Evolutionary conservation across 441 rosid species (phyloP), one percentile per base, ranked within the genome.

Genomic region (Geranium incanum): DNA sequence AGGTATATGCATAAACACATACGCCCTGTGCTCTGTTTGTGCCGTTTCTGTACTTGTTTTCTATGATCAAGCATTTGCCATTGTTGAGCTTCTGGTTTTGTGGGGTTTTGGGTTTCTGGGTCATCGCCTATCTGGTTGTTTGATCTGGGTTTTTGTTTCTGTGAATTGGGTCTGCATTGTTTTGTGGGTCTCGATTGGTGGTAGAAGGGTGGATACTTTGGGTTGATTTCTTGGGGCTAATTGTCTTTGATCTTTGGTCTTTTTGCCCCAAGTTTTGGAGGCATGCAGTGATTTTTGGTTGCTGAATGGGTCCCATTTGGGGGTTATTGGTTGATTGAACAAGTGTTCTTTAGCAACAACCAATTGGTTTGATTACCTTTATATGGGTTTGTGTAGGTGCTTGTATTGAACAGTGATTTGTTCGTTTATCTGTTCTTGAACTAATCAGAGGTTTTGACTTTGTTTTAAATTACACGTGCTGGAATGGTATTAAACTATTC

Each of bases 111-210:
- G 36, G 70, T 6, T 70, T 37, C 57, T 23, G 67, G 39, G 15
- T 55, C 64, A 59, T 59, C 64, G 18, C 11, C 38, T 23, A 63
- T 62, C 62, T 70, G 15, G 55, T 64, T 36, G 52, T 67, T 75
- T 70, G 50, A 45, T 21, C 7, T 23, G 73, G 67, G 67, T 38
- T 72, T 36, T 36, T 36, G 70, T 3, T 75, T 37, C 65, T 21
- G 67, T 74, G 50, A 50, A n/a, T 18, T 45, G 69, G 43, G 62
- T 15, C 38, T 12, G 41, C 67, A 48, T 60, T 16, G 66, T 52
- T 6, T 74, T 36, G 21, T 62, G 55, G 60, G 66, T 63, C 28
- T 45, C 36, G 23, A 36, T 37, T 6, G 68, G 43, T 6, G 68
- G 43, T 11, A 45, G 36, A 2, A 38, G 66, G 63, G 59, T 50